phyloP scores from a whole-genome alignment of 768 basidiomycete genomes.

The Amanita phalloides region DNA sequence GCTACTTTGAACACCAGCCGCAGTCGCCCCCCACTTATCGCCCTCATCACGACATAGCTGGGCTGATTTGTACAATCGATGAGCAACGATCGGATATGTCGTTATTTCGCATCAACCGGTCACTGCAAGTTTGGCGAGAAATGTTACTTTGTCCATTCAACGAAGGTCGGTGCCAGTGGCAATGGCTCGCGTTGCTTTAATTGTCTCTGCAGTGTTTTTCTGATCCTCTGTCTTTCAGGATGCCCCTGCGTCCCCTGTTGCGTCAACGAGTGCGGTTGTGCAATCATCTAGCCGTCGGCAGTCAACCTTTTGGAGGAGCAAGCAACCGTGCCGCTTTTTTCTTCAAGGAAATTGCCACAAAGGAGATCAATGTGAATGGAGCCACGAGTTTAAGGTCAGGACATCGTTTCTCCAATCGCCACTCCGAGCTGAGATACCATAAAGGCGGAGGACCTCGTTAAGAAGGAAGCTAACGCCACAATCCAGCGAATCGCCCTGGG shows the following conservation, averaged over 20 bases:
- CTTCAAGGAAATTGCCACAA: neutral
- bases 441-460: neutral
- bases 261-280: neutral
- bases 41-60: no score
- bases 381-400: neutral
- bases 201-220: neutral
- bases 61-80: no score
- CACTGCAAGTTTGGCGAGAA: neutral
- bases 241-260: neutral
- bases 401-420: neutral
- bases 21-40: no score
- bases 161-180: neutral
- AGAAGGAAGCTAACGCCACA: slow-evolving; percentile 30
- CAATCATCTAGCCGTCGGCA: no score
- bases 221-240: no score
- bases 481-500: slow-evolving; percentile 35
- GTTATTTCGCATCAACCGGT: no score
- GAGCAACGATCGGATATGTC: no score
- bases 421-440: neutral
- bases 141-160: neutral
- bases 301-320: neutral
- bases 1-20: no score
- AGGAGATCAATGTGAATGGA: neutral
- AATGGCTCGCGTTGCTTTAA: neutral
- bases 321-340: neutral